A percentile compares a stretch with the other conserved stretches of the same genome.
phyloP scores from a whole-genome alignment of 2,329 filamentous ascomycete species.

The Claviceps monticola region DNA sequence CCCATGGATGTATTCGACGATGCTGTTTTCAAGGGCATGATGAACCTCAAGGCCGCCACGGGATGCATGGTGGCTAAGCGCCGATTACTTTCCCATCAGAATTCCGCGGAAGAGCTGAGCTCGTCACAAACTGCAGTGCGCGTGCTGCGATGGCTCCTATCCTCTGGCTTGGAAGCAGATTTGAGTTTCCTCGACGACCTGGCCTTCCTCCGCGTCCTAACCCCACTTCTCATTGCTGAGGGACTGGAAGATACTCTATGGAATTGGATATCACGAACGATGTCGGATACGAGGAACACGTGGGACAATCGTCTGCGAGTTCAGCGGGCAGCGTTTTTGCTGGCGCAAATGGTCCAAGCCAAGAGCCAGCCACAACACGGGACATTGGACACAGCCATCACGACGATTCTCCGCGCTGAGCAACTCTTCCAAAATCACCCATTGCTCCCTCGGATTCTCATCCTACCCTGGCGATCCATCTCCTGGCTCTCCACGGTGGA shows the following conservation, averaged over 20 bases:
- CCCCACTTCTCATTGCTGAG: slow-evolving; percentile 39
- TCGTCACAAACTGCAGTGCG: slow-evolving; percentile 31
- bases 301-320: slow-evolving; percentile 11
- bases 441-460: slow-evolving; percentile 23
- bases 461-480: slow-evolving; percentile 31
- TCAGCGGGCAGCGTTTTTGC: slow-evolving; percentile 18
- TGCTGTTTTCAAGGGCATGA: slow-evolving; percentile 40
- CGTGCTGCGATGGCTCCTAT: slow-evolving; percentile 39
- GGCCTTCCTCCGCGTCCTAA: slow-evolving; percentile 25
- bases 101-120: slow-evolving; percentile 18
- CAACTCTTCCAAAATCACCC: slow-evolving; percentile 24
- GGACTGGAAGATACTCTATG: slow-evolving; percentile 36
- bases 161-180: slow-evolving; percentile 32
- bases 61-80: slow-evolving; percentile 38
- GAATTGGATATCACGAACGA: slow-evolving; percentile 35
- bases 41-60: slow-evolving; percentile 38
- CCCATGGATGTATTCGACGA: slow-evolving; percentile 43
- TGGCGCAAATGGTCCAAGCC: slow-evolving; percentile 29
- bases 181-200: slow-evolving; percentile 30
- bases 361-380: slow-evolving; percentile 24
- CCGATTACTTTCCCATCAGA: slow-evolving; percentile 21
- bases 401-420: slow-evolving; percentile 32
- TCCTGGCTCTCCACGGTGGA: slow-evolving; percentile 40
- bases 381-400: slow-evolving; percentile 36
- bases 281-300: slow-evolving; percentile 14